Base-by-base conservation (phyloP, 2,329 filamentous ascomycete genomes). In the Paracamarosporium sp. region DNA sequence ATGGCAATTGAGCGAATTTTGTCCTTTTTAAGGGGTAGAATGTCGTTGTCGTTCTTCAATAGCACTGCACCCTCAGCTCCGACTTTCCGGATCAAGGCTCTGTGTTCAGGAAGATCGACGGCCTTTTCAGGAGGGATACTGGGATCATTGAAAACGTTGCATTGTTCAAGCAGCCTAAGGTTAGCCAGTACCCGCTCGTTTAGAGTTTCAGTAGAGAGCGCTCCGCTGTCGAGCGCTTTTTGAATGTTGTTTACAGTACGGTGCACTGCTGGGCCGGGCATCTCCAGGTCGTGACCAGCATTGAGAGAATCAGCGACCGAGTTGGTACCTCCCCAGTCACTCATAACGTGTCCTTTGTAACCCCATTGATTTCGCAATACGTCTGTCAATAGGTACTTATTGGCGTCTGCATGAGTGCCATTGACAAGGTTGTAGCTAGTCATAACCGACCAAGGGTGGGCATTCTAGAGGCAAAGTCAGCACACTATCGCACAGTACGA, bases 181-280 rank as follows among this genome's bases (percentile, higher is more conserved):
- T 36, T 33, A 9, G 17, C 9, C 7, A 20, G 15, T 1, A 35
- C 46, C 8, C 13, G 31, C 30, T 12, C 28, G 30, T 50, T 20
- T 9, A 50, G 17, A 11, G 35, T 30, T 20, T 12, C 30, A 9
- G 41, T 35, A 11, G 17, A 28, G 17, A 51, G 33, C 4, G 6
- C 33, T 7, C 48, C 48, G 2, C 5, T 12, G 6, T 28, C 31
- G n/a, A n/a, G n/a, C 33, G 41, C 48, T 11, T 33, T 35, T 5
- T 7, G 25, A 7, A 25, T 7, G 4, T 41, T 20, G 5, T 12
- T 8, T 15, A 15, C 25, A 17, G 33, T 35, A 7, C 25, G 13
- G 15, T 41, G 25, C 20, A 60, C 55, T n/a, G 66, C 55, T n/a
- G 66, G 65, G 7, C 62, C 62, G 1, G 65, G 65, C 65, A 67